Evolutionary conservation across 805 yeast genomes (phyloP).

Genomic region (Hanseniaspora taiwanica): DNA sequence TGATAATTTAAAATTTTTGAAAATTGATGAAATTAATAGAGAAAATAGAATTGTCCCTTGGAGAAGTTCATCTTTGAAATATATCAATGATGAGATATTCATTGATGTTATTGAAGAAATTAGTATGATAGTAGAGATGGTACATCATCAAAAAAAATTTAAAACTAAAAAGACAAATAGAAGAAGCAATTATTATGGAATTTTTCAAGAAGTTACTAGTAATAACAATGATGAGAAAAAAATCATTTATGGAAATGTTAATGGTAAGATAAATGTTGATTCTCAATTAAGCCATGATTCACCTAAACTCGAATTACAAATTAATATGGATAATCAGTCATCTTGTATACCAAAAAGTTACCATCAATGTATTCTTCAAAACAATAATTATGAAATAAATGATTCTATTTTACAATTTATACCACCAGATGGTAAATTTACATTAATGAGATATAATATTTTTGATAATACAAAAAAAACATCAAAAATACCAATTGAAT

Average conservation of each 20-base stretch:
- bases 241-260: conserved; percentile 26
- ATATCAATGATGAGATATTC: conserved; percentile 72
- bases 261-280: conserved; percentile 51
- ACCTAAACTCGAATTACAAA: conserved; percentile 52
- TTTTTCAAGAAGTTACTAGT: too few species aligned
- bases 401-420: conserved; percentile 55
- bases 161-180: too few species aligned
- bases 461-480: conserved; percentile 27
- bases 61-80: conserved; percentile 60
- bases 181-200: too few species aligned
- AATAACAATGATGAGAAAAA: conserved; percentile 14
- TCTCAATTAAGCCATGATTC: conserved; percentile 57
- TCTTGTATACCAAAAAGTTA: conserved; percentile 30
- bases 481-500: conserved; percentile 10
- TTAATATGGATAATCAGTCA: conserved; percentile 22
- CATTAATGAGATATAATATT: conserved; percentile 48
- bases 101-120: conserved; percentile 67
- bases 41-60: conserved; percentile 44
- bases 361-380: conserved; percentile 34
- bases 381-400: conserved; percentile 60
- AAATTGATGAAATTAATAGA: conserved; percentile 7
- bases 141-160: background rate
- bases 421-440: conserved; percentile 78
- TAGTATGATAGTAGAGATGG: conserved; percentile 32
- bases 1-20: conserved; percentile 12